Conservation (phyloP, 768 basidiomycete genomes). For the Podaxis sp. region DNA sequence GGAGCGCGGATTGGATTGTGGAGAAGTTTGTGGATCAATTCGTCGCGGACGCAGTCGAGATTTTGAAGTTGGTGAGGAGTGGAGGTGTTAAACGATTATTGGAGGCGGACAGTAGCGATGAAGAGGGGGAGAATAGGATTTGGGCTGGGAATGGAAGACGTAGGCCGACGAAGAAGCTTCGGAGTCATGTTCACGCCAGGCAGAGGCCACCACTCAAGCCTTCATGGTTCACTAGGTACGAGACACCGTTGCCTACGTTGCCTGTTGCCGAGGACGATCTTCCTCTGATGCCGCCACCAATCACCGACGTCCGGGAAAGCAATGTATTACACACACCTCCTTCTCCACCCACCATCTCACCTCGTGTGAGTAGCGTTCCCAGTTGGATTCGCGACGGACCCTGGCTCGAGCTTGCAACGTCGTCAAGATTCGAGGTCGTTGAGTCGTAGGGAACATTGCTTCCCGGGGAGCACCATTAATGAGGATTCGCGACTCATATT, state of each 20-base stretch:
- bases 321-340: background rate
- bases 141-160: background rate
- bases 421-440: background rate
- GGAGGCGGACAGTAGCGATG: background rate
- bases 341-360: background rate
- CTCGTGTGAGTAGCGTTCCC: background rate
- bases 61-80: background rate
- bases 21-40: background rate
- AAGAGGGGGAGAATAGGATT: background rate
- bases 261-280: background rate
- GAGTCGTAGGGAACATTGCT: background rate
- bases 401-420: background rate
- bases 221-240: background rate
- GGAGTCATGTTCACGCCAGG: background rate
- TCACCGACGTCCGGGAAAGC: background rate
- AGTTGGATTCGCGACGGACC: background rate
- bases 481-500: no score
- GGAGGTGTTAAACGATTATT: slow-evolving; percentile 1
- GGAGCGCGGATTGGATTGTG: background rate
- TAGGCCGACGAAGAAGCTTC: background rate
- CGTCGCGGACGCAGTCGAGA: background rate
- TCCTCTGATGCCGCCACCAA: background rate
- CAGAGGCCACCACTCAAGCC: background rate
- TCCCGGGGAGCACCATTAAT: no score
- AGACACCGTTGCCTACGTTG: background rate